These are phyloP conservation scores for Coix lacrymajobi DNA, from an alignment of 176 grass and related monocot genomes.

Conservation along the genomic window DNA sequence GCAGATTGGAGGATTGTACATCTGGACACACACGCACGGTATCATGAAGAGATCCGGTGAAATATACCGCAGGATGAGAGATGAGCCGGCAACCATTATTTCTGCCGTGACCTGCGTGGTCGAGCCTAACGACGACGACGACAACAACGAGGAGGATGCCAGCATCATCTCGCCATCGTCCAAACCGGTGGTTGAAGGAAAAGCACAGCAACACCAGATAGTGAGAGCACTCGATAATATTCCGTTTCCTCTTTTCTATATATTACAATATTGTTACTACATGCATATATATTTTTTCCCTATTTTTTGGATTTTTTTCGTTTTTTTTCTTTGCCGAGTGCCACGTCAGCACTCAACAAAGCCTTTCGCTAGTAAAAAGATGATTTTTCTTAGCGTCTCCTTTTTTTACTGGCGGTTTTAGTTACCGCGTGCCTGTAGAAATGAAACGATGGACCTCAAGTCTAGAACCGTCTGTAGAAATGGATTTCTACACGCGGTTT, in stretches of 20 bases:
- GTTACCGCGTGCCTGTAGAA: too few species aligned
- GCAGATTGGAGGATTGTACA: conserved; percentile 61
- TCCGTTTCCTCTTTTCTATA: too few species aligned
- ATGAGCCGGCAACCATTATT: neutral
- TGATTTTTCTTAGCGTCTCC: too few species aligned
- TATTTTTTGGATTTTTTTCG: too few species aligned
- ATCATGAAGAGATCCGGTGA: conserved; percentile 54
- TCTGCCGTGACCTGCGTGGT: neutral
- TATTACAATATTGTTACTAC: neutral
- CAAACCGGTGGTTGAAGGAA: conserved; percentile 13
- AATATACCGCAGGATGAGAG: conserved; percentile 11
- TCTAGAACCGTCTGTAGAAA: too few species aligned
- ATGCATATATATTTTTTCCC: too few species aligned
- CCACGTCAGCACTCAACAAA: too few species aligned
- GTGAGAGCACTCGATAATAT: neutral
- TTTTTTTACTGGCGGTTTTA: too few species aligned
- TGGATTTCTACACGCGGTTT: too few species aligned
- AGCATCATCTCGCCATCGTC: conserved; percentile 18
- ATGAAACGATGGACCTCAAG: too few species aligned
- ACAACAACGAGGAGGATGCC: conserved; percentile 18
- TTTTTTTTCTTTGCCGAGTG: too few species aligned
- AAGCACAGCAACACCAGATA: neutral
- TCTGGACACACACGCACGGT: conserved; percentile 57
- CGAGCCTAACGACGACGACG: neutral
- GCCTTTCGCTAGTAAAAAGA: too few species aligned